Conservation (phyloP, 495 filamentous ascomycete species). For the Umbilicaria muhlenbergii region DNA sequence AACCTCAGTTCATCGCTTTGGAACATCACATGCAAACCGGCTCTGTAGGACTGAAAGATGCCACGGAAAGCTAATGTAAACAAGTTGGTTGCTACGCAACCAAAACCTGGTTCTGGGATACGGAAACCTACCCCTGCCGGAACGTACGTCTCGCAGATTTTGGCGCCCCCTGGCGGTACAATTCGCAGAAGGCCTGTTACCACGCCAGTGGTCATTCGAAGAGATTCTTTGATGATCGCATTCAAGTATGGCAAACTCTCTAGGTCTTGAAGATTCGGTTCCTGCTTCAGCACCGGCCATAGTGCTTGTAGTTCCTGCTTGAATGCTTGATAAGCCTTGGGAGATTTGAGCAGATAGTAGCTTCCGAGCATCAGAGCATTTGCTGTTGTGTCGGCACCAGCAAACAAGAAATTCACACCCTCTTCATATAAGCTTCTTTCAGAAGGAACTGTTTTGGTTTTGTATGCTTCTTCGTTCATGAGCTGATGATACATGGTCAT, state of each 20-base stretch:
- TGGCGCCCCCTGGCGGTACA: not conserved
- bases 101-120: too few relatives aligned
- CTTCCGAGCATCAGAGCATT: slow-evolving; percentile 18
- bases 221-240: slow-evolving; percentile 42
- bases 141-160: too few relatives aligned
- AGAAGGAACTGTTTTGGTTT: too few relatives aligned
- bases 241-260: slow-evolving; percentile 43
- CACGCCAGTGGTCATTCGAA: slow-evolving; percentile 30
- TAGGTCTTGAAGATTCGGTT: slow-evolving; percentile 19
- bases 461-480: too few relatives aligned
- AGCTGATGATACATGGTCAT: too few relatives aligned
- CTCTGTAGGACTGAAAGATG: too few relatives aligned
- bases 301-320: slow-evolving; percentile 16
- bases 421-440: not conserved
- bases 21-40: too few relatives aligned
- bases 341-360: slow-evolving; percentile 20
- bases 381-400: slow-evolving; percentile 25
- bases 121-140: too few relatives aligned
- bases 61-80: too few relatives aligned
- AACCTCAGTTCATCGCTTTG: too few relatives aligned
- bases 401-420: slow-evolving; percentile 18
- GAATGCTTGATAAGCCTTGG: slow-evolving; percentile 10
- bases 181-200: slow-evolving; percentile 23
- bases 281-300: slow-evolving; percentile 11
- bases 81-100: too few relatives aligned